phyloP scores from a whole-genome alignment of 129 eudicot genomes.

The Smallanthus sonchifolius region DNA sequence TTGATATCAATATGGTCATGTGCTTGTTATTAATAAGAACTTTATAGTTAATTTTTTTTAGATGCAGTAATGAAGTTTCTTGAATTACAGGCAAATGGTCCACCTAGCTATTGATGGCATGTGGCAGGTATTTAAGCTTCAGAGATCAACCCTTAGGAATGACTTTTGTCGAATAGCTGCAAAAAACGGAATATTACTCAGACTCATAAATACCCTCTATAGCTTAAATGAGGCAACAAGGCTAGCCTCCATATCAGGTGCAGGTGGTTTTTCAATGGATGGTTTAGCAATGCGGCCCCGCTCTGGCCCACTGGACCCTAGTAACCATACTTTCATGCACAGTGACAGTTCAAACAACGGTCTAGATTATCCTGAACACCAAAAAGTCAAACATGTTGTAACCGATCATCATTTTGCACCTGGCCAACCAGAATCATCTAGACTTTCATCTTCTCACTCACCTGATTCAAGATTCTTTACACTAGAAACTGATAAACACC shows the following conservation, averaged over 20 bases:
- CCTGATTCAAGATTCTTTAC: slow-evolving; percentile 55
- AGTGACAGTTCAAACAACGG: slow-evolving; percentile 48
- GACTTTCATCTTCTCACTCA: slow-evolving; percentile 50
- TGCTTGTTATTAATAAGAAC: not conserved
- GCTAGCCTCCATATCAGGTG: slow-evolving; percentile 66
- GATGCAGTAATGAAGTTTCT: slow-evolving; percentile 6
- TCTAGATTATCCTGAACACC: slow-evolving; percentile 45
- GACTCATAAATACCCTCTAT: slow-evolving; percentile 90
- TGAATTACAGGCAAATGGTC: slow-evolving; percentile 87
- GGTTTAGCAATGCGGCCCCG: slow-evolving; percentile 49
- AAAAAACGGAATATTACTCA: slow-evolving; percentile 75
- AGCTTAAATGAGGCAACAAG: slow-evolving; percentile 92
- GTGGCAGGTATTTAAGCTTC: slow-evolving; percentile 99
- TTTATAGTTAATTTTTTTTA: not conserved
- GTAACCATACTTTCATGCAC: slow-evolving; percentile 42
- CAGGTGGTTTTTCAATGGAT: slow-evolving; percentile 57
- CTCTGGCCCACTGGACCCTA: slow-evolving; percentile 64
- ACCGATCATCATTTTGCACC: slow-evolving; percentile 46
- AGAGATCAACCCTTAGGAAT: slow-evolving; percentile 81
- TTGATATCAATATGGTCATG: not conserved
- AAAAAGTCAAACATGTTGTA: slow-evolving; percentile 46
- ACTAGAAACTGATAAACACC: slow-evolving; percentile 50
- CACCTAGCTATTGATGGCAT: slow-evolving; percentile 98
- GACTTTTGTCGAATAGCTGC: slow-evolving; percentile 96
- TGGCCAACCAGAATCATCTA: slow-evolving; percentile 56